Evolutionary conservation across 2,329 filamentous ascomycete genomes (phyloP), one percentile per base, ranked within the genome.

Genomic region (Fusarium cyanostomum): DNA sequence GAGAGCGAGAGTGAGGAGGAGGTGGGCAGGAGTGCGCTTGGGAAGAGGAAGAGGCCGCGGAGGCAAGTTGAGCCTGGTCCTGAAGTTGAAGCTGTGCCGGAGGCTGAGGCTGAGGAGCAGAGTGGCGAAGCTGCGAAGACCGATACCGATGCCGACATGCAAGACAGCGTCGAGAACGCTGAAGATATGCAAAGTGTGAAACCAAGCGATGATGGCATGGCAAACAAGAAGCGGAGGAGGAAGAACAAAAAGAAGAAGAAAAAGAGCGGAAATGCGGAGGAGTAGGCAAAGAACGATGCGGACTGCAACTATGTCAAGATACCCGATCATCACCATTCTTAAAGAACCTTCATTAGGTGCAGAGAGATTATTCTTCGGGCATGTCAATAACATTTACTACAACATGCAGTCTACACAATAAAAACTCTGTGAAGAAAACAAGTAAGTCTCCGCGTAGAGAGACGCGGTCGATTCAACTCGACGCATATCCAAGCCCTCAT

Each of bases 1-100:
- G 72, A 75, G 63, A 75, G 73, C 45, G 76, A 76, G 56, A 76
- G 74, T 24, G 74, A 75, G 16, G 73, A 75, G 7, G 75, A 79
- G 1, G 68, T 72, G 10, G 78, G 78, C 7, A 66, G 78, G 46
- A 76, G 76, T 50, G 75, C 70, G 42, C 39, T 80, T 4, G 78
- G 78, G 2, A 77, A 74, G 68, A 72, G 73, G 53, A 79, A 79
- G 69, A 72, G 74, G 62, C 64, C 67, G 26, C 63, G 59, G 37
- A 67, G 58, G 45, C 65, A 66, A 44, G 55, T 8, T 35, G 54
- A 56, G 30, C 26, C 38, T 18, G 18, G 12, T 9, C 33, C 24
- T 13, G 16, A 34, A 13, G 48, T 39, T 28, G 43, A 45, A 37
- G n/a, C 33, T 27, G 35, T 27, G 1, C 27, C 21, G 21, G 21